Conservation (phyloP, 1,284 basidiomycete species). For the Vanrija sp. region DNA sequence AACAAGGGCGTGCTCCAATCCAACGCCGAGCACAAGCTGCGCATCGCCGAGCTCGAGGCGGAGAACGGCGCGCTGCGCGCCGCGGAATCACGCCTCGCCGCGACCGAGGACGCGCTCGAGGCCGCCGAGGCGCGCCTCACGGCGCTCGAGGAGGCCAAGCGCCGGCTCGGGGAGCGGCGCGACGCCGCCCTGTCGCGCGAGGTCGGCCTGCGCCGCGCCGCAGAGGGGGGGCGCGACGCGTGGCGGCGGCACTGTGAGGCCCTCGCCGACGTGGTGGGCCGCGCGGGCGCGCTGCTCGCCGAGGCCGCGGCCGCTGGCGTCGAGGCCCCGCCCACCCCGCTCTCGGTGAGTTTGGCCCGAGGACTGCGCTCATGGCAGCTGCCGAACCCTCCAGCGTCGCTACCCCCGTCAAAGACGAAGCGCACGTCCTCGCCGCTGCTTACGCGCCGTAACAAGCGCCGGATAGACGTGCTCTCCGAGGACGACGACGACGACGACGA, state of each 20-base stretch:
- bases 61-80: conserved; percentile 33
- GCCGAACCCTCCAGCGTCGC: neutral
- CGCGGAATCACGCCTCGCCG: conserved; percentile 29
- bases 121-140: conserved; percentile 6
- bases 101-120: conserved; percentile 28
- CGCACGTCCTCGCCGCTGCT: neutral
- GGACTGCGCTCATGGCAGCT: neutral
- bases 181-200: neutral
- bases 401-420: neutral
- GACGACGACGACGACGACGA: neutral
- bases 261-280: neutral
- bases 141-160: conserved; percentile 5
- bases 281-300: neutral
- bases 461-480: neutral
- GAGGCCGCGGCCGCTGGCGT: neutral
- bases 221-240: conserved; percentile 3
- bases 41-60: conserved; percentile 29
- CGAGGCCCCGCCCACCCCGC: too few species aligned
- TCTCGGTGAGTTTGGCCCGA: too few species aligned
- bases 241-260: conserved; percentile 12
- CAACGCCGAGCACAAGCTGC: conserved; percentile 35
- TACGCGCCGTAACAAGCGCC: neutral
- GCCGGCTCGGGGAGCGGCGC: neutral
- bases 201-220: neutral
- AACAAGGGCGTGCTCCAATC: conserved; percentile 41